Evolutionary conservation across 345 rosid genomes (phyloP).

Genomic region (Streptanthus diversifolius): DNA sequence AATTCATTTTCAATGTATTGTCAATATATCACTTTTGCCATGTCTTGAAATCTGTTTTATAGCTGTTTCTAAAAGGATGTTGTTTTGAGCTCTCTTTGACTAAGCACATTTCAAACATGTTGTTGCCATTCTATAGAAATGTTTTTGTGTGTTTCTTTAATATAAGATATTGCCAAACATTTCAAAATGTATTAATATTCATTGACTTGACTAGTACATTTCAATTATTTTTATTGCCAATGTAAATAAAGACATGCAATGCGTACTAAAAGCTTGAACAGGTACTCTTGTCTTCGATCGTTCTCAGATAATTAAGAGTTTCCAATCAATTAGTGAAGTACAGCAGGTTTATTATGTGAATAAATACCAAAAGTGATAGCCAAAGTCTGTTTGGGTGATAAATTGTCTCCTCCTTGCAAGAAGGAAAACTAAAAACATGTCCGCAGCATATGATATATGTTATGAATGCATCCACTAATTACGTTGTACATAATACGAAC

Average conservation of each 20-base stretch:
- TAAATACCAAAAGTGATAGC: too few relatives aligned
- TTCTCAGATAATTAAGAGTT: too few relatives aligned
- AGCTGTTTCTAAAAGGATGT: background rate
- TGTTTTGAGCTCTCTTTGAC: background rate
- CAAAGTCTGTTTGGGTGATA: too few relatives aligned
- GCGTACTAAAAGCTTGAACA: too few relatives aligned
- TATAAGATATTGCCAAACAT: background rate
- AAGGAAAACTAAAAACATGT: too few relatives aligned
- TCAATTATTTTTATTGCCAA: background rate
- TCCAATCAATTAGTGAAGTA: too few relatives aligned
- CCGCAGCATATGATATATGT: too few relatives aligned
- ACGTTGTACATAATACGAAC: too few relatives aligned
- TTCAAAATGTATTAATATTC: background rate
- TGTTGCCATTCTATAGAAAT: background rate
- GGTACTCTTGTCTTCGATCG: too few relatives aligned
- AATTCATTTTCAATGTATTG: slow-evolving; percentile 12
- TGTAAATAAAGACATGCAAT: background rate
- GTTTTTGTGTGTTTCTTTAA: background rate
- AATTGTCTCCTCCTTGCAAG: too few relatives aligned
- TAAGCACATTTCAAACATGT: background rate
- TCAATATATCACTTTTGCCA: background rate
- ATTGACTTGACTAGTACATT: background rate
- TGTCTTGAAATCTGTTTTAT: background rate
- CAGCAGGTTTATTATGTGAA: too few relatives aligned
- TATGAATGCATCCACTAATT: too few relatives aligned